Base-by-base conservation (phyloP, 306 rosid genomes). In the Dryas alaskensis region DNA sequence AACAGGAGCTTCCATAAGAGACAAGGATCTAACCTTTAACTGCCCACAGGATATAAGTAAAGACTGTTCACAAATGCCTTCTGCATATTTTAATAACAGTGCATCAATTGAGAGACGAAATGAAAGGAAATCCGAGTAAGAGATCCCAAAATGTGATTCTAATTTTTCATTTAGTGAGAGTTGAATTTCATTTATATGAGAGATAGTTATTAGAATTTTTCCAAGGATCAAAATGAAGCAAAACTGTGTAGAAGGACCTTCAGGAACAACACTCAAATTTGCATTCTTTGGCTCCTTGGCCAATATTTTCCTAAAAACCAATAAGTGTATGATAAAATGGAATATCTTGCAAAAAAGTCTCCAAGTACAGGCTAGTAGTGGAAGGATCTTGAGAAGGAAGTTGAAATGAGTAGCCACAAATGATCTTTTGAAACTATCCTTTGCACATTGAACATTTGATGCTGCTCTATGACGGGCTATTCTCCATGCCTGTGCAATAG, bases 381-480 rank as follows among this genome's bases (percentile, higher is more conserved):
- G 44, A 59, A 82, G 71, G 73, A 87, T 53, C 74, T 72, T 76
- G 53, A 8, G 60, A 76, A 88, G 66, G 54, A 86, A 69, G 19
- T 79, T 81, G 76, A 71, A 65, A 64, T 49, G 65, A 53, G 68
- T 59, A 40, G 63, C 25, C 55, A 49, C 67, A 64, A 45, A 25
- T 10, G 67, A 60, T 73, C 79, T 77, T 62, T 79, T 69, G n/a
- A 69, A 60, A 59, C 77, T 69, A 67, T 68, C 65, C 64, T 48
- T 22, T 48, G 74, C 82, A 69, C 75, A 71, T 62, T 78, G 76
- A 75, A 62, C 81, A 83, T 85, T 80, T 74, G 66, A 50, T 74
- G 84, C 82, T 71, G 95, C 97, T 84, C 90, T 88, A 70, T 71
- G 81, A 71, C 97, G 96, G 39, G 97, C 94, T 69, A 89, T 86